A percentile compares a stretch with the other conserved stretches of the same genome.
These are phyloP conservation scores for Apiospora koreana DNA, from an alignment of 2,329 filamentous ascomycete species.

Conservation along the genomic window DNA sequence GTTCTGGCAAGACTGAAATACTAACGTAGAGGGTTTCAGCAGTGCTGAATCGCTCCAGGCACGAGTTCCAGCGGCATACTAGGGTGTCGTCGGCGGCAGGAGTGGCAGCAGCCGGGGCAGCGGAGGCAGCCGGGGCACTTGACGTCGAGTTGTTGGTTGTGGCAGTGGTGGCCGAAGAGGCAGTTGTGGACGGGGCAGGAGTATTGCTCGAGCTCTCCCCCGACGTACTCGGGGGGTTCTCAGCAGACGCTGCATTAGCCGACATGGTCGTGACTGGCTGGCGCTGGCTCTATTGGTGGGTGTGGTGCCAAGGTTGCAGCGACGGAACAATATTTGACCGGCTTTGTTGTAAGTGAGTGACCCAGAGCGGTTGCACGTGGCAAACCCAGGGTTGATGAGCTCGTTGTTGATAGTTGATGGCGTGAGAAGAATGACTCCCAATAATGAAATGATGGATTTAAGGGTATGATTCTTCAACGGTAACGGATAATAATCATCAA, in stretches of 20 bases:
- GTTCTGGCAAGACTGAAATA: constrained; percentile 15
- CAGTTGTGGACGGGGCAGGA: not conserved
- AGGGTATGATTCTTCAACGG: constrained; percentile 1
- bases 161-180: constrained; percentile 6
- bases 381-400: not conserved
- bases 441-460: not conserved
- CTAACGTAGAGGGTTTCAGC: constrained; percentile 64
- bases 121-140: not conserved
- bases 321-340: constrained; percentile 1
- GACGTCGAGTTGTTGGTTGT: constrained; percentile 4
- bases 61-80: constrained; percentile 61
- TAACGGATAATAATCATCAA: not conserved
- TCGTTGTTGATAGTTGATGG: not conserved
- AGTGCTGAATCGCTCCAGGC: constrained; percentile 58
- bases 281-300: not conserved
- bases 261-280: not conserved
- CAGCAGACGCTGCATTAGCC: not conserved
- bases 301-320: not conserved
- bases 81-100: constrained; percentile 52
- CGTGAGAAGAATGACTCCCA: not conserved
- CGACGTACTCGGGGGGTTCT: constrained; percentile 10
- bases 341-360: not conserved
- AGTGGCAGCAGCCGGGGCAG: constrained; percentile 35
- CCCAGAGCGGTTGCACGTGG: not conserved
- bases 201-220: constrained; percentile 12